These are phyloP conservation scores for Podosphaera xanthii DNA, from an alignment of 2,329 filamentous ascomycete genomes.

Conservation along the genomic window DNA sequence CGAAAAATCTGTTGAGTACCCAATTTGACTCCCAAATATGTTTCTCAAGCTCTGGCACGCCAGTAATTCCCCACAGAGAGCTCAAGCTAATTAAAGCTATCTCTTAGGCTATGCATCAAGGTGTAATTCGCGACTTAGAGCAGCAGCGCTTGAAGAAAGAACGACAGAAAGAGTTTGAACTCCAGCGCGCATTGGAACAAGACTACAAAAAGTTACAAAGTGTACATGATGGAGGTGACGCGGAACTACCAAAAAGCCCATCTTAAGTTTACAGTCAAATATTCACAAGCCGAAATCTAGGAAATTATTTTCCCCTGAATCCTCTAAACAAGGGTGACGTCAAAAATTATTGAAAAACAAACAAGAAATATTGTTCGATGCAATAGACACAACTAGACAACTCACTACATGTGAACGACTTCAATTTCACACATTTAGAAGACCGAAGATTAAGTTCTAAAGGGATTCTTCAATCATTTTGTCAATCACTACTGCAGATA, in stretches of 20 bases:
- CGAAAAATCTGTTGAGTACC: conserved; percentile 50
- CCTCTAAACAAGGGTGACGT: no score
- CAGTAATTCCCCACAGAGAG: no score
- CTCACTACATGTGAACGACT: no score
- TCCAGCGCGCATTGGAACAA: conserved; percentile 64
- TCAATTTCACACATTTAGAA: no score
- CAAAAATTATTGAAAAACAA: no score
- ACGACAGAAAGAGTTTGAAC: conserved; percentile 80
- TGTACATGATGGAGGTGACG: conserved; percentile 30
- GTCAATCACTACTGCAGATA: no score
- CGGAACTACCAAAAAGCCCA: neutral
- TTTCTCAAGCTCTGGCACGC: neutral
- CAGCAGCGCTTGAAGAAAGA: conserved; percentile 79
- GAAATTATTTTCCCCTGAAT: no score
- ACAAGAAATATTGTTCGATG: no score
- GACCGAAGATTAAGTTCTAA: no score
- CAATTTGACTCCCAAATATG: neutral
- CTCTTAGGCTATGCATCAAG: conserved; percentile 72
- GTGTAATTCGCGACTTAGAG: conserved; percentile 85
- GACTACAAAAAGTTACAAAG: conserved; percentile 80
- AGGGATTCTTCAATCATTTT: no score
- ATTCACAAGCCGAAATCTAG: no score
- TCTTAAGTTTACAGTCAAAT: neutral
- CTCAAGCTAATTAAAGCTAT: neutral
- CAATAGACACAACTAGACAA: no score